Base-by-base conservation (phyloP, 2,329 filamentous ascomycete genomes). In the Talaromyces funiculosus region DNA sequence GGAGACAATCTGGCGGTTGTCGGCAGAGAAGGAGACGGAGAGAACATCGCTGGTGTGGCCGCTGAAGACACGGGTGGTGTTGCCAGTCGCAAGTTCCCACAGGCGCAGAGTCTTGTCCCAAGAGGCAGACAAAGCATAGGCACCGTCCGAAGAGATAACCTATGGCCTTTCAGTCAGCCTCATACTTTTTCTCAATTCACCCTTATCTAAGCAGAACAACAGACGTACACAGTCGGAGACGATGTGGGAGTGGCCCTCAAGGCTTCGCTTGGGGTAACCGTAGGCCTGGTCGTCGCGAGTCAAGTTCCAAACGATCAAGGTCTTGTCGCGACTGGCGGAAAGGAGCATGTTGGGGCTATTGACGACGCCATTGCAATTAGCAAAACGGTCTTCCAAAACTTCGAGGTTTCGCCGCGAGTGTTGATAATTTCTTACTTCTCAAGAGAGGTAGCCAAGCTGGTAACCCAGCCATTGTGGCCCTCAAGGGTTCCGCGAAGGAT, bases 81-180 rank as follows among this genome's bases (percentile, higher is more conserved):
- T 91, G 80, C 94, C 94, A 73, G 90, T 95, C 74, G 92, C 90
- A 69, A 99, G 91, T 88, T 97, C 94, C 94, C 94, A 99, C 68
- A 99, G 90, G 75, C 94, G 93, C 77, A 99, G 92, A 70, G 93
- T 97, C 91, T 97, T 97, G 85, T 99, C 94, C 94, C 94, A 99
- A 67, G 94, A 97, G 71, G 93, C 90, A 73, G 94, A 97, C 75
- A 99, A 90, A 77, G 94, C 94, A 81, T 99, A 99, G 78, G 94
- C 93, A 80, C 94, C 94, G 81, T 99, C 94, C 70, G 94, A 97
- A 77, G 93, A 97, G 86, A 99, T 99, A 72, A 99, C 91, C 91
- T 95, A 72, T 75, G 42, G 33, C 58, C 65, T 63, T 62, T 66
- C 67, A 69, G 67, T 63, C 62, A 59, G 55, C 55, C 62, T 65